phyloP scores from a whole-genome alignment of 495 filamentous ascomycete species.

The Podospora pseudocomata region DNA sequence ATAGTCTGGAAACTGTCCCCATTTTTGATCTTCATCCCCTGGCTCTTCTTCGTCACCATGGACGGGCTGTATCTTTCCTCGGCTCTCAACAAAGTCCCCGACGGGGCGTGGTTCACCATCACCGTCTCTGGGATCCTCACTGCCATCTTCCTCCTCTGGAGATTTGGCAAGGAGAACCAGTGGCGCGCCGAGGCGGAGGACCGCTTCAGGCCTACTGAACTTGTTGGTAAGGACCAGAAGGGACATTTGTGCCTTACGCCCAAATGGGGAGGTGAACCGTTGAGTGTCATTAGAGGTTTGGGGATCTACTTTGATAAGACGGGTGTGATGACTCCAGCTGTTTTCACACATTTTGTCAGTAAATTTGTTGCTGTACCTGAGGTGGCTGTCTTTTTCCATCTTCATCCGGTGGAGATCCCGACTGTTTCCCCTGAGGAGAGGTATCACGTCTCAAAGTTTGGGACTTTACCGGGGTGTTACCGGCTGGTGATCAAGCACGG shows the following conservation, averaged over 20 bases:
- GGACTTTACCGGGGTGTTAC: conserved; percentile 51
- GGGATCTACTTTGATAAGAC: conserved; percentile 62
- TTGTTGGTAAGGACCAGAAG: conserved; percentile 27
- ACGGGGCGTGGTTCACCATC: conserved; percentile 73
- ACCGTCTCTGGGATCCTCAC: conserved; percentile 56
- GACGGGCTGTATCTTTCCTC: conserved; percentile 65
- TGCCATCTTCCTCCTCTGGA: conserved; percentile 63
- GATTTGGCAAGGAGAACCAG: conserved; percentile 70
- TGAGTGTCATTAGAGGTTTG: conserved; percentile 46
- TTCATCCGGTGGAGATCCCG: conserved; percentile 48
- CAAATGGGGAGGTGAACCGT: conserved; percentile 35
- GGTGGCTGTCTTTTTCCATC: conserved; percentile 56
- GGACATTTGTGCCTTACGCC: conserved; percentile 28
- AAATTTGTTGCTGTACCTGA: conserved; percentile 54
- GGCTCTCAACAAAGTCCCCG: conserved; percentile 63
- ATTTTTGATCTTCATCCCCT: conserved; percentile 54
- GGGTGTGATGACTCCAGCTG: conserved; percentile 47
- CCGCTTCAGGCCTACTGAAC: conserved; percentile 45
- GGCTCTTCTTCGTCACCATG: conserved; percentile 56
- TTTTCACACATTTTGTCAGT: conserved; percentile 56
- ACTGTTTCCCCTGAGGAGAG: conserved; percentile 40
- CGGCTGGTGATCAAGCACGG: conserved; percentile 63
- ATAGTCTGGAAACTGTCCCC: conserved; percentile 63
- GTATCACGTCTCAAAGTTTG: conserved; percentile 34
- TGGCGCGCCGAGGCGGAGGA: conserved; percentile 63